Base-by-base conservation (phyloP, 768 basidiomycete species). In the Termitomyces titanicus region DNA sequence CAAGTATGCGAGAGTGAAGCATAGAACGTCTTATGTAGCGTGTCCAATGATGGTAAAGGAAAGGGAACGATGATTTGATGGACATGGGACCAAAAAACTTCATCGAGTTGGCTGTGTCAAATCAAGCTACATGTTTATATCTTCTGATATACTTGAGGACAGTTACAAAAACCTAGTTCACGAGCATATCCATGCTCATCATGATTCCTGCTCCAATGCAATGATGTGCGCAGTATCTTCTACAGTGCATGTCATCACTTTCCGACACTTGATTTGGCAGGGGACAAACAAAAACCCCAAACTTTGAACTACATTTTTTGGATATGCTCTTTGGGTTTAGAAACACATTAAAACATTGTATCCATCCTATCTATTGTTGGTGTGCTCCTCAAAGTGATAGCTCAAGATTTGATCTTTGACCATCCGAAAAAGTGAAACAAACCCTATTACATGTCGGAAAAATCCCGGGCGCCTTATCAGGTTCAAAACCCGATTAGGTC, bases 241-340 rank as follows among this genome's bases (percentile, higher is more conserved):
- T 46, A 45, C 43, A 45, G 43, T 45, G 43, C 43, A 24, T 15
- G 25, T 46, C 17, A 46, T 46, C 45, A 45, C 45, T 46, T 46
- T 17, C 5, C n/a, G 4, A n/a, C 45, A 46, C 12, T 33, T 46
- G 31, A 31, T 46, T 46, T 46, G 45, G 35, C 27, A 49, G 48
- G 34, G 48, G 13, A 18, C 37, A 39, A 37, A 39, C 9, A 34
- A 49, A 49, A 46, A 46, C 45, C 29, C 8, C 4, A n/a, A n/a
- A 45, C 5, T 29, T 45, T 45, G 43, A 51, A 51, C 49, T 51
- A 51, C 49, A 51, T 40, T 51, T 51, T 51, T 42, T 35, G 25
- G 17, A 42, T 17, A 42, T 33, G 12, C 29, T 51, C 1, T 17
- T 20, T 49, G 12, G 15, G 1, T 17, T 24, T n/a, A 49, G 38